Evolutionary conservation across 2,329 filamentous ascomycete genomes (phyloP), one percentile per base, ranked within the genome.

Genomic region (Remersonia thermophila): DNA sequence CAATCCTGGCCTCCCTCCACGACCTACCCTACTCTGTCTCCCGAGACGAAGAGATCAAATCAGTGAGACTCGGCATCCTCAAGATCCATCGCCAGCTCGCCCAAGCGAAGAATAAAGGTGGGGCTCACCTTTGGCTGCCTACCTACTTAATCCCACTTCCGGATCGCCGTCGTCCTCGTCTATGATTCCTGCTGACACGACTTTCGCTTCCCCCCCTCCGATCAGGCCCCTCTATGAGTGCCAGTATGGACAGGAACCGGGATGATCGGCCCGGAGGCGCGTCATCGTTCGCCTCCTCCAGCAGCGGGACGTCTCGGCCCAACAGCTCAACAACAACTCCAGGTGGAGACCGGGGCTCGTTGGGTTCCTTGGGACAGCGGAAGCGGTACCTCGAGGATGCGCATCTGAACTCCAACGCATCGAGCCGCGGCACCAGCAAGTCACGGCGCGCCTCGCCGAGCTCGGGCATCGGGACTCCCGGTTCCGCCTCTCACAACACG

Each of bases 1-100:
- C 62, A 33, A 55, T 69, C 14, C 52, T 69, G 3, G 44, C 48
- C 7, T 68, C 65, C 2, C 55, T 70, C n/a, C 45, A 49, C 27
- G 52, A 57, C 30, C 38, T 47, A 2, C 46, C 51, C 3, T 32
- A 46, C 8, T 42, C 54, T 13, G 39, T 36, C 13, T 40, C 39
- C n/a, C 48, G 48, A 10, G 34, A 46, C 10, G 34, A 44, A 18
- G 35, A 43, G 8, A 51, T 56, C 20, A 53, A 51, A 26, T 56
- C 59, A 23, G 38, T 38, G 7, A 39, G 39, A 18, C 29, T 35
- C 7, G 27, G 31, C 3, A 41, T 53, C n/a, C 27, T 32, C 12
- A 18, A 32, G 4, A 41, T 68, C 13, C 55, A 59, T 44, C 47
- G 37, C n/a, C 45, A 48, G 4, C 43, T 62, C 29, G 34, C 33